Base-by-base conservation (phyloP, 805 yeast species). In the Metschnikowia amazonensis region DNA sequence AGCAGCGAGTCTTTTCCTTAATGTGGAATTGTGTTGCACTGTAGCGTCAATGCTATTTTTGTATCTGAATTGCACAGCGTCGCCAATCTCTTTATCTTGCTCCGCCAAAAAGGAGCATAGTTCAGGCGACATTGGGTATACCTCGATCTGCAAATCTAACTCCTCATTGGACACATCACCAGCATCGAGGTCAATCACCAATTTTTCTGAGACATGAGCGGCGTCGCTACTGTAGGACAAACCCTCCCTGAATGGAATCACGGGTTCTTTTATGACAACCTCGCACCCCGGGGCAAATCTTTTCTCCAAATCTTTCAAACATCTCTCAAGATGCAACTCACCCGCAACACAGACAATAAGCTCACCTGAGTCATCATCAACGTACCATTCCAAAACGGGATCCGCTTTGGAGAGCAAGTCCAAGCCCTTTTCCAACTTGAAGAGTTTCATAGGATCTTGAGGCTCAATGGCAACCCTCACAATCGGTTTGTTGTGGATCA, bases 391-490 rank as follows among this genome's bases (percentile, higher is more conserved):
- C 17, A 90, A 95, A 57, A 96, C 92, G 1, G 99, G 97, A 65
- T 94, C 99, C 0, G 97, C 92, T 54, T 82, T 84, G 44, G 90
- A 82, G 33, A 94, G 71, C 46, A 88, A 67, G 52, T 81, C 81
- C 48, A 94, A 71, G 0, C 99, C 99, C 24, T 74, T 73, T 42
- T 82, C 95, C 36, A 94, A 70, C 55, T 78, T 79, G 37, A 78
- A 82, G 75, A 89, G 78, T 55, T 89, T 82, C 40, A 84, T 75
- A 8, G 96, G 96, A 56, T 89, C 86, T 4, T 79, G 84, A 1
- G 99, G 97, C 61, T 94, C 99, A n/a, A 94, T 71, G 0, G 99
- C 97, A 27, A 94, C 96, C 53, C 89, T 81, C 55, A 94, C 88
- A 60, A 94, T 92, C 1, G 99, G 99, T 27, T 89, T 86, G n/a